phyloP scores from a whole-genome alignment of 2,329 filamentous ascomycete species.

The Curvularia spicifera region DNA sequence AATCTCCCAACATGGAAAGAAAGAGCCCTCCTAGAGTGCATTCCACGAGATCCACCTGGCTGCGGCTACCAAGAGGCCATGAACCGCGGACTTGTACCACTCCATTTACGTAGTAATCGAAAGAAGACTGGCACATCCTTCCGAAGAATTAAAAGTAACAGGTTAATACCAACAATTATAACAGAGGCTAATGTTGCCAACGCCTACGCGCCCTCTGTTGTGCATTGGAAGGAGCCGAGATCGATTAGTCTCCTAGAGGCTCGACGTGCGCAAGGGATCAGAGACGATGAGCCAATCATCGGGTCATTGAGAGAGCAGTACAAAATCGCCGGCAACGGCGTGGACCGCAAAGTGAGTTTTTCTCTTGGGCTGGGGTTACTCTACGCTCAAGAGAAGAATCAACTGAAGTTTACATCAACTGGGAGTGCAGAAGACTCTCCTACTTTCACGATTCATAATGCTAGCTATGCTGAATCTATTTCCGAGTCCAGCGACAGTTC shows the following conservation, averaged over 20 bases:
- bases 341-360: slow-evolving; percentile 71
- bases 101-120: slow-evolving; percentile 25
- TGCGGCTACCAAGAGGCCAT: slow-evolving; percentile 37
- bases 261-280: slow-evolving; percentile 72
- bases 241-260: slow-evolving; percentile 70
- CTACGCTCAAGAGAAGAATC: slow-evolving; percentile 15
- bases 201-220: slow-evolving; percentile 54
- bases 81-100: slow-evolving; percentile 48
- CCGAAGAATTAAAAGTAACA: slow-evolving; percentile 59
- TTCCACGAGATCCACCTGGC: slow-evolving; percentile 63
- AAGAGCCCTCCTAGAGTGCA: slow-evolving; percentile 59
- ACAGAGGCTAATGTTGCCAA: slow-evolving; percentile 62
- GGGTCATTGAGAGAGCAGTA: slow-evolving; percentile 64
- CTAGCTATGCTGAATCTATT: neutral
- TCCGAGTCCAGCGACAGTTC: neutral
- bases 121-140: slow-evolving; percentile 50
- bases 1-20: slow-evolving; percentile 23
- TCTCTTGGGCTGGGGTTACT: slow-evolving; percentile 67
- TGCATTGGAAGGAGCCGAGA: slow-evolving; percentile 73
- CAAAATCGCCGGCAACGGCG: slow-evolving; percentile 77
- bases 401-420: neutral
- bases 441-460: neutral
- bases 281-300: slow-evolving; percentile 72
- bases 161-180: slow-evolving; percentile 68
- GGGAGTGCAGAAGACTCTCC: neutral